A percentile compares a stretch with the other conserved stretches of the same genome.
Conservation (phyloP, 257 asterid genomes). For the Solanum chilense region DNA sequence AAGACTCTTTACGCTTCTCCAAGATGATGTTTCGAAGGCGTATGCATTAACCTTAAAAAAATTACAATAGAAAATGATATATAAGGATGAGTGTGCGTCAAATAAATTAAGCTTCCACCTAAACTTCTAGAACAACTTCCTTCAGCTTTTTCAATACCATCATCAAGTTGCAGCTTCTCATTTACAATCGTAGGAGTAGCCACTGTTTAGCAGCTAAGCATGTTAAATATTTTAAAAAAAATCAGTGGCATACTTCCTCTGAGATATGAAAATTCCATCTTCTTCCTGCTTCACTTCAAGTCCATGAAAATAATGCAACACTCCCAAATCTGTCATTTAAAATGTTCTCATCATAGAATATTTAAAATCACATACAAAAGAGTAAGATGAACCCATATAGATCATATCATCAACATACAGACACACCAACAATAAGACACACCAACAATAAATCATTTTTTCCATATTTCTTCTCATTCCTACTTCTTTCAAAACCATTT, state of each 20-base stretch:
- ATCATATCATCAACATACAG: neutral
- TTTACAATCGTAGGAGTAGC: neutral
- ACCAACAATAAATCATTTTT: neutral
- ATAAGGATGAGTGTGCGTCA: too few species aligned
- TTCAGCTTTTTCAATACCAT: neutral
- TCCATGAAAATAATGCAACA: neutral
- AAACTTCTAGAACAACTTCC: neutral
- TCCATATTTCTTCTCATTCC: neutral
- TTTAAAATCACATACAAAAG: neutral
- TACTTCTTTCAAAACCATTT: too few species aligned
- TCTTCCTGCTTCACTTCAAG: neutral
- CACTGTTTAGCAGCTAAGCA: neutral
- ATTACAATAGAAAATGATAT: too few species aligned
- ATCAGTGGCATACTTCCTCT: neutral
- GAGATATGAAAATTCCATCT: neutral
- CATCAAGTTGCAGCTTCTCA: neutral
- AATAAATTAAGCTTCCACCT: neutral
- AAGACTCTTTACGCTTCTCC: too few species aligned
- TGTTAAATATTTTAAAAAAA: neutral
- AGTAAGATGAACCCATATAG: neutral
- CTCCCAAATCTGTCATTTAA: neutral
- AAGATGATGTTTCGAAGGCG: too few species aligned
- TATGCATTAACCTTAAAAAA: too few species aligned
- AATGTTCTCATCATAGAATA: neutral
- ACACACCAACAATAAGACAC: neutral